Evolutionary conservation across 805 yeast species (phyloP).

Genomic region (Candida ulmi): DNA sequence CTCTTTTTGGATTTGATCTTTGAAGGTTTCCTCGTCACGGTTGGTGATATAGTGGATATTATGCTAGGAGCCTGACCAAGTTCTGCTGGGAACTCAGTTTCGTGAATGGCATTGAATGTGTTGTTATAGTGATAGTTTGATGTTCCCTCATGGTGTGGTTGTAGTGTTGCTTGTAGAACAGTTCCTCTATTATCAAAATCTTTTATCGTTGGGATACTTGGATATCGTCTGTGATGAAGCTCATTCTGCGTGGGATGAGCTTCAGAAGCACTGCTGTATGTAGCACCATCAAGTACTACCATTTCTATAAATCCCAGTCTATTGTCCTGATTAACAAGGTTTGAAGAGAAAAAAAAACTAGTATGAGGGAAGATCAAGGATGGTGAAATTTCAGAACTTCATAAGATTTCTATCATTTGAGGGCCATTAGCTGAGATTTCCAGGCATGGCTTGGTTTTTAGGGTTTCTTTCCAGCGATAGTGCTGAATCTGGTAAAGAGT

Average conservation of each 20-base stretch:
- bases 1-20: constrained; percentile 12
- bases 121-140: not conserved
- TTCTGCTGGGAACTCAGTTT: not conserved
- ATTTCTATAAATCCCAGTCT: not conserved
- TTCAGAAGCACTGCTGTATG: not conserved
- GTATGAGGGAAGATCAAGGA: no score
- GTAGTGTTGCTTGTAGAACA: not conserved
- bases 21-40: constrained; percentile 11
- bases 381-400: no score
- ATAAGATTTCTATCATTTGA: no score
- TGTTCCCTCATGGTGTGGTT: not conserved
- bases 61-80: constrained; percentile 18
- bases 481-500: no score
- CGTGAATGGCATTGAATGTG: no score
- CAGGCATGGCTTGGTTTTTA: no score
- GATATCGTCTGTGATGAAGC: constrained; percentile 3
- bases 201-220: constrained; percentile 7
- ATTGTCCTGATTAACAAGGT: no score
- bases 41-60: constrained; percentile 12
- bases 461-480: no score
- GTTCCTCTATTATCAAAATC: constrained; percentile 7
- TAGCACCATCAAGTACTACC: not conserved
- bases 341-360: no score
- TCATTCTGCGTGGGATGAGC: not conserved
- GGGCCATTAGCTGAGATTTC: no score